Evolutionary conservation across 495 filamentous ascomycete species (phyloP).

Genomic region (Achaetomiella virescens): DNA sequence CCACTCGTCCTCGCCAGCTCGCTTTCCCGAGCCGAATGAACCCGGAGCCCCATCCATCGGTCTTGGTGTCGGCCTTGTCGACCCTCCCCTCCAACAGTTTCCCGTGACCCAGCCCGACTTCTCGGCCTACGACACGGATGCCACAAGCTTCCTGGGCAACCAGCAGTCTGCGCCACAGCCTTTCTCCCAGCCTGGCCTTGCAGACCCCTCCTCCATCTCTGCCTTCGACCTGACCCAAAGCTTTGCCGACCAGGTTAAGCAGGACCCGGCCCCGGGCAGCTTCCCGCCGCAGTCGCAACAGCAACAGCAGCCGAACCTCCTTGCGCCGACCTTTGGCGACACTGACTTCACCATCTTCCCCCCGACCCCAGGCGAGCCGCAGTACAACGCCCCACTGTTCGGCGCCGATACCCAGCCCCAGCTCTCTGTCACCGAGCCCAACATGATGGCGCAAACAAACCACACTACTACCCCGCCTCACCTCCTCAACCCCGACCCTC

Average conservation of each 20-base stretch:
- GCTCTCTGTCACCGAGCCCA: conserved; percentile 51
- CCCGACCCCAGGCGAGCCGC: conserved; percentile 34
- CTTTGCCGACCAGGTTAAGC: conserved; percentile 33
- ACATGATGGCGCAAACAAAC: conserved; percentile 60
- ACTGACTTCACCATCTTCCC: conserved; percentile 53
- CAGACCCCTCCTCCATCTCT: conserved; percentile 27
- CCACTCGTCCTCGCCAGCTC: conserved; percentile 44
- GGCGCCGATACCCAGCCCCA: conserved; percentile 48
- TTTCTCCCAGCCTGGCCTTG: conserved; percentile 30
- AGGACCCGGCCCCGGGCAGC: conserved; percentile 15
- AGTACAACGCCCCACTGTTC: conserved; percentile 45
- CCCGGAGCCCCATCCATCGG: conserved; percentile 33
- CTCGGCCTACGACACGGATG: conserved; percentile 30
- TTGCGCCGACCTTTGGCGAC: conserved; percentile 39
- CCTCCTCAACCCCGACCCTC: conserved; percentile 57
- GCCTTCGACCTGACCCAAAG: conserved; percentile 37
- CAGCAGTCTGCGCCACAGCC: conserved; percentile 35
- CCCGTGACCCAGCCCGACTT: conserved; percentile 32
- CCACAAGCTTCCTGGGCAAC: conserved; percentile 33
- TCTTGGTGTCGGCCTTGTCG: conserved; percentile 40
- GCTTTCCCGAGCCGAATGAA: conserved; percentile 39
- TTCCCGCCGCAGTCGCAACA: conserved; percentile 14
- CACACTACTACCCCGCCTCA: conserved; percentile 61
- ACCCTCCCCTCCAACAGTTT: conserved; percentile 34
- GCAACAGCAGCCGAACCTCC: conserved; percentile 27